Conservation (phyloP, 2,329 filamentous ascomycete species). For the Immersiporthe knoxdaviesiana region DNA sequence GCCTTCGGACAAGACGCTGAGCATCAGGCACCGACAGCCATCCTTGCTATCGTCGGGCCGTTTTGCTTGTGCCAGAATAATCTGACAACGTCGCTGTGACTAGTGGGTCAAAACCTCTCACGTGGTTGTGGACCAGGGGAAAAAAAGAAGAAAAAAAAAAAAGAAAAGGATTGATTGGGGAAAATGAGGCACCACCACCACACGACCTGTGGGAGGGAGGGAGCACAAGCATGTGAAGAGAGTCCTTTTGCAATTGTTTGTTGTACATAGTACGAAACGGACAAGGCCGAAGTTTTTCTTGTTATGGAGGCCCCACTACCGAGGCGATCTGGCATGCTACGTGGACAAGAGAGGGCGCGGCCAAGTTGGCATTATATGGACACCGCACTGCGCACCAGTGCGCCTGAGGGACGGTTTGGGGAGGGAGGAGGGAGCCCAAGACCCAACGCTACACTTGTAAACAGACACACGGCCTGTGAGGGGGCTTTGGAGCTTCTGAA, state of each 20-base stretch:
- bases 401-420: no score
- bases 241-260: neutral
- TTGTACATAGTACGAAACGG: neutral
- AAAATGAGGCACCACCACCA: neutral
- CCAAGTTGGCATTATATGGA: neutral
- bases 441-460: neutral
- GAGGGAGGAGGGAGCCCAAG: neutral
- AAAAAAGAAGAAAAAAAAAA: no score
- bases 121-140: neutral
- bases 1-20: neutral
- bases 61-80: neutral
- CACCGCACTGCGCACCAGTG: neutral
- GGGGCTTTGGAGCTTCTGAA: neutral
- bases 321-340: conserved; percentile 3
- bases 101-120: neutral
- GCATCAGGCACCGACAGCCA: neutral
- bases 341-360: neutral
- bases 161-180: no score
- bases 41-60: neutral
- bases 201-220: neutral
- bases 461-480: neutral
- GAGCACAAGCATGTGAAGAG: neutral
- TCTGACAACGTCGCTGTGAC: neutral
- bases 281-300: neutral
- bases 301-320: neutral